These are phyloP conservation scores for Juglanconis oblonga DNA, from an alignment of 2,329 filamentous ascomycete genomes.

Conservation along the genomic window DNA sequence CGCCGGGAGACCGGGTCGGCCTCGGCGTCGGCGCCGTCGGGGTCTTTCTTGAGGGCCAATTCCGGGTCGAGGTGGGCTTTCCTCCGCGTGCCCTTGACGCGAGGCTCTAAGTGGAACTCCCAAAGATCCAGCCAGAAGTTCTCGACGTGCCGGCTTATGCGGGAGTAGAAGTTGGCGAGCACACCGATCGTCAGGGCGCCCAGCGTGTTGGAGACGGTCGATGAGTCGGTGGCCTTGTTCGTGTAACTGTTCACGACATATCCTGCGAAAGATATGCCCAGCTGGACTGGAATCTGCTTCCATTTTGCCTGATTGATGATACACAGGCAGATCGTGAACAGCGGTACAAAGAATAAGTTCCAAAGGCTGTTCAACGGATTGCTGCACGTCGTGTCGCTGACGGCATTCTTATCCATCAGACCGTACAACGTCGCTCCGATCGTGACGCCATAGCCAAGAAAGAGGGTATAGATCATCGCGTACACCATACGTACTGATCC, in stretches of 20 bases:
- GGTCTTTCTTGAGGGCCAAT: conserved; percentile 23
- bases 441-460: conserved; percentile 71
- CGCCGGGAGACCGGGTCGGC: conserved; percentile 30
- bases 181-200: conserved; percentile 75
- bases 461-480: conserved; percentile 69
- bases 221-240: conserved; percentile 63
- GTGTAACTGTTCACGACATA: conserved; percentile 76
- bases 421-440: conserved; percentile 64
- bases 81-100: conserved; percentile 29
- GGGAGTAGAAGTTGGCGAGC: conserved; percentile 74
- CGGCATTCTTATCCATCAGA: conserved; percentile 53
- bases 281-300: conserved; percentile 75
- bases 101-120: conserved; percentile 45
- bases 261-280: conserved; percentile 68
- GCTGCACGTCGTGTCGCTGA: conserved; percentile 42
- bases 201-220: conserved; percentile 74
- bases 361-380: conserved; percentile 46
- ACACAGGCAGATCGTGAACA: conserved; percentile 63
- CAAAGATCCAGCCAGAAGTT: conserved; percentile 54
- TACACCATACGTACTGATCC: conserved; percentile 74
- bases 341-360: conserved; percentile 58
- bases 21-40: conserved; percentile 27
- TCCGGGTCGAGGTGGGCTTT: conserved; percentile 25
- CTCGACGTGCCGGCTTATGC: conserved; percentile 58
- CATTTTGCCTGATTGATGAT: conserved; percentile 71